phyloP scores from a whole-genome alignment of 2,329 filamentous ascomycete species.

The Metarhizium anisopliae region DNA sequence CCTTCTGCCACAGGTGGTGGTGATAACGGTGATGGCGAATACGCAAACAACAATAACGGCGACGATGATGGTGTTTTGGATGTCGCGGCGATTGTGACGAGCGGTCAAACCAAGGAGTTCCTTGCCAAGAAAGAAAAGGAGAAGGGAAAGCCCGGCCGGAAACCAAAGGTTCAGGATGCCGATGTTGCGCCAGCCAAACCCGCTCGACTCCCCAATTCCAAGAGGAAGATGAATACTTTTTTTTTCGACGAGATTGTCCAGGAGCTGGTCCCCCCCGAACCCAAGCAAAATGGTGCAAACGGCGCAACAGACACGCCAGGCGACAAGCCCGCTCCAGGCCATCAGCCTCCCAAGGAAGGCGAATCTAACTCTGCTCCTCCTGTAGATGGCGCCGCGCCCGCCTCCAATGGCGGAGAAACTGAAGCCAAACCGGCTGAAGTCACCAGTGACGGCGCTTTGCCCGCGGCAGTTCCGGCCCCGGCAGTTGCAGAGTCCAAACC shows the following conservation, averaged over 20 bases:
- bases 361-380: not conserved
- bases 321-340: conserved; percentile 3
- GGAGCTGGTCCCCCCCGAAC: conserved; percentile 38
- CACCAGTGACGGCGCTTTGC: not conserved
- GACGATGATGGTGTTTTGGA: conserved; percentile 67
- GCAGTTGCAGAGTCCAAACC: not conserved
- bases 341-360: not conserved
- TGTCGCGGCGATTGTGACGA: conserved; percentile 76
- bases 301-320: conserved; percentile 10
- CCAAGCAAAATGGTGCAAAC: conserved; percentile 18
- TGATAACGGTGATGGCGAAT: conserved; percentile 28
- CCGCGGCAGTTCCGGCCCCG: conserved; percentile 1
- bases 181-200: conserved; percentile 45
- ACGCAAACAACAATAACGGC: conserved; percentile 20
- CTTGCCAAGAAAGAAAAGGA: conserved; percentile 76
- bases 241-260: conserved; percentile 61
- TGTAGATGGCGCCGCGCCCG: not conserved
- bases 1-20: conserved; percentile 20
- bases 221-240: conserved; percentile 60
- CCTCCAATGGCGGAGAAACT: not conserved
- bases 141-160: conserved; percentile 54
- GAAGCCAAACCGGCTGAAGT: conserved; percentile 7
- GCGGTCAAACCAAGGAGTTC: conserved; percentile 73
- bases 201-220: conserved; percentile 60
- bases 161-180: conserved; percentile 42